Evolutionary conservation across 768 basidiomycete species (phyloP).

Genomic region (Termitomyces sp.): DNA sequence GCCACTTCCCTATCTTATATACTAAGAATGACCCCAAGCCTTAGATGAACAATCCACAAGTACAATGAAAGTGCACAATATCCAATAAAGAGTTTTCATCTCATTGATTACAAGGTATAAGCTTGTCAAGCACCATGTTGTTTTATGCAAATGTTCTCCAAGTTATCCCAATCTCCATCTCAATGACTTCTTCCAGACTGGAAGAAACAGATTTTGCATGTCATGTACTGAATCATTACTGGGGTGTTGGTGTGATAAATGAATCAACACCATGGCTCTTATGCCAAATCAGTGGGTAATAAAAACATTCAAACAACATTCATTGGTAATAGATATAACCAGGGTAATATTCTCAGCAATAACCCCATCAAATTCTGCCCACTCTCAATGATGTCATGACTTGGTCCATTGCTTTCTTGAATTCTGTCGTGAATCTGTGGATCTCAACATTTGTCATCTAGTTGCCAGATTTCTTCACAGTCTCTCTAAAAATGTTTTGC

Average conservation of each 20-base stretch:
- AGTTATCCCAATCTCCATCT: too few species aligned
- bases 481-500: neutral
- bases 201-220: neutral
- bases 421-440: neutral
- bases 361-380: neutral
- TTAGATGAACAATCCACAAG: neutral
- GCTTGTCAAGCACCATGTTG: neutral
- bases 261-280: neutral
- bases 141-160: neutral
- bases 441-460: neutral
- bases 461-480: neutral
- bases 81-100: too few species aligned
- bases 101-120: too few species aligned
- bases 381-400: neutral
- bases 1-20: too few species aligned
- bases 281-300: neutral
- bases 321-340: too few species aligned
- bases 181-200: too few species aligned
- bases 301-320: too few species aligned
- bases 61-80: too few species aligned
- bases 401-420: neutral
- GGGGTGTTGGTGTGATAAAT: neutral
- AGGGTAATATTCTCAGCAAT: neutral
- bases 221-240: neutral
- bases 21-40: neutral